These are phyloP conservation scores for Crucibulum laeve DNA, from an alignment of 768 basidiomycete species.

Conservation along the genomic window DNA sequence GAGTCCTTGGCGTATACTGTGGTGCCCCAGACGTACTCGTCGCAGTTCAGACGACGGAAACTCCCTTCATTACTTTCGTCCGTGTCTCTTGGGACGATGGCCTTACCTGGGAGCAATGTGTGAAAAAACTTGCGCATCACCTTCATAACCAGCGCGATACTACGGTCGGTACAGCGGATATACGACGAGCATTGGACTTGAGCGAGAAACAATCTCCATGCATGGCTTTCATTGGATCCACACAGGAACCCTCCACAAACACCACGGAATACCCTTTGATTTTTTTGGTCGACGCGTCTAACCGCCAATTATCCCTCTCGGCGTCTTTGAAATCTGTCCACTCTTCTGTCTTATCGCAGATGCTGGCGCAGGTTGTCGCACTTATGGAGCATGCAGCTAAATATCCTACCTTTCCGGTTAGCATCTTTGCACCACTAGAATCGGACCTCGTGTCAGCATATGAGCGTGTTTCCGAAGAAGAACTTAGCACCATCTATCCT, in stretches of 20 bases:
- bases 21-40: slow-evolving; percentile 22
- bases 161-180: slow-evolving; percentile 6
- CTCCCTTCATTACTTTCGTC: slow-evolving; percentile 9
- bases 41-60: slow-evolving; percentile 11
- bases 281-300: slow-evolving; percentile 11
- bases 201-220: slow-evolving; percentile 20
- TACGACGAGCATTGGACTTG: slow-evolving; percentile 18
- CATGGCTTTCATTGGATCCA: slow-evolving; percentile 17
- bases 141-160: too few species aligned
- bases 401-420: slow-evolving; percentile 8
- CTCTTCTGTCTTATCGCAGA: slow-evolving; percentile 18
- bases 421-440: slow-evolving; percentile 10
- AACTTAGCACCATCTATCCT: slow-evolving; percentile 16
- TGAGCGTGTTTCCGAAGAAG: slow-evolving; percentile 16
- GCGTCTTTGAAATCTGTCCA: slow-evolving; percentile 14
- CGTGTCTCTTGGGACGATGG: slow-evolving; percentile 19
- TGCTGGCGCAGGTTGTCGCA: slow-evolving; percentile 19
- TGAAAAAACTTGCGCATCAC: background rate
- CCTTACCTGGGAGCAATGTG: slow-evolving; percentile 16
- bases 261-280: slow-evolving; percentile 13
- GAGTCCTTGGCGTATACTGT: slow-evolving; percentile 25
- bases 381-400: slow-evolving; percentile 12
- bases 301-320: slow-evolving; percentile 9
- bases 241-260: slow-evolving; percentile 2
- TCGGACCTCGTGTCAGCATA: slow-evolving; percentile 19